These are phyloP conservation scores for Talaromyces sp. DNA, from an alignment of 2,329 filamentous ascomycete genomes.

Conservation along the genomic window DNA sequence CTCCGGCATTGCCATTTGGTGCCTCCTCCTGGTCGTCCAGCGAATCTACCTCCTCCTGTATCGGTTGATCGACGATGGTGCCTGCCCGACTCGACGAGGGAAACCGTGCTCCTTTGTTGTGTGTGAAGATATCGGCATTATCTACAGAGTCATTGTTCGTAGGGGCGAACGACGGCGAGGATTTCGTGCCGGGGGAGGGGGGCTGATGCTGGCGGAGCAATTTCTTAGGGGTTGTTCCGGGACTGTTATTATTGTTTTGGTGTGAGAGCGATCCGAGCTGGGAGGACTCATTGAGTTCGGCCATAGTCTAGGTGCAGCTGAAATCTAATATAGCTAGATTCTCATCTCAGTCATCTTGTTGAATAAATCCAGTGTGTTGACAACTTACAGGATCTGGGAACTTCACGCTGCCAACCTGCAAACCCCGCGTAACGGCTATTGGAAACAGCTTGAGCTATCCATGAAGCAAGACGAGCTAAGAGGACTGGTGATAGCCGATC, in stretches of 20 bases:
- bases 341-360: not conserved
- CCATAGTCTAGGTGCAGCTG: conserved; percentile 3
- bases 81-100: conserved; percentile 11
- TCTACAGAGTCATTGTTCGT: conserved; percentile 5
- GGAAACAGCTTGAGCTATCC: not conserved
- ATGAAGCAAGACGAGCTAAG: not conserved
- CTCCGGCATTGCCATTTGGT: not conserved
- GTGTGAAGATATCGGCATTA: not conserved
- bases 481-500: not conserved
- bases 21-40: not conserved
- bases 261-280: not conserved
- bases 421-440: not conserved
- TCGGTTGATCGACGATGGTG: conserved; percentile 17
- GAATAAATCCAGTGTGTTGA: not conserved
- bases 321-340: not conserved
- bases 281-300: not conserved
- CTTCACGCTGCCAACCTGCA: not conserved
- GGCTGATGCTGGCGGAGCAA: conserved; percentile 4
- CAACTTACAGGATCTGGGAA: not conserved
- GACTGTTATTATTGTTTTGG: conserved; percentile 4
- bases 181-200: not conserved
- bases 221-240: conserved; percentile 14
- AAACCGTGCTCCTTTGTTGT: not conserved
- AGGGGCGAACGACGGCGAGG: not conserved
- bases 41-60: conserved; percentile 14